Base-by-base conservation (phyloP, 805 yeast species). In the Hanseniaspora clermontiae region DNA sequence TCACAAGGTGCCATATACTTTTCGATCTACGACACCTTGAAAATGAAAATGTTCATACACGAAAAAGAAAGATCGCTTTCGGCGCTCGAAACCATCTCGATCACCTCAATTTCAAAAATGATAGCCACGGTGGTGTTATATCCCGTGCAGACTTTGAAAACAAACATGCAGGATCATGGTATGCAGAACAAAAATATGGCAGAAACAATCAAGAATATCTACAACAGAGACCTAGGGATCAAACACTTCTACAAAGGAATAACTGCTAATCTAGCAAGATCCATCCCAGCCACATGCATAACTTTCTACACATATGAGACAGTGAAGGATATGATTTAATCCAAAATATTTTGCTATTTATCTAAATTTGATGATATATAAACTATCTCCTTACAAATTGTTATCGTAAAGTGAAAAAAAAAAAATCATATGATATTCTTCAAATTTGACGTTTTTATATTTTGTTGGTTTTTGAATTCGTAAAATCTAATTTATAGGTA, bases 1-100 rank as follows among this genome's bases (percentile, higher is more conserved):
- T 77, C 84, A 14, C 97, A 93, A 66, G 95, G 95, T 7, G 88
- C 95, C 2, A 68, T 93, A 7, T 96, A 93, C 64, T 84, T 93
- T 64, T 79, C 95, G 29, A 70, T 89, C 29, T 93, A 93, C 65
- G 97, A 91, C 64, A 77, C 85, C 11, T 64, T 87, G 55, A 91
- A 90, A 70, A 64, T 63, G 58, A 68, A 64, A 56, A 63, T 64
- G 45, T 61, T 66, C 43, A 62, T 65, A 45, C 50, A 49, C 5
- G 48, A 38, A 39, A 50, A 49, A 24, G 61, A 45, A 49, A 58
- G 65, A 2, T 64, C 67, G 38, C 66, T 82, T 39, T 65, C 77
- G 2, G 73, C 84, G 4, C 60, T 68, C 31, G 84, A 85, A 61
- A 87, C 80, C 62, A 73, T 89, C 1, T 70, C 75, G 17, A 76